phyloP scores from a whole-genome alignment of 2,329 filamentous ascomycete genomes.

The Magnaporthiopsis poae region DNA sequence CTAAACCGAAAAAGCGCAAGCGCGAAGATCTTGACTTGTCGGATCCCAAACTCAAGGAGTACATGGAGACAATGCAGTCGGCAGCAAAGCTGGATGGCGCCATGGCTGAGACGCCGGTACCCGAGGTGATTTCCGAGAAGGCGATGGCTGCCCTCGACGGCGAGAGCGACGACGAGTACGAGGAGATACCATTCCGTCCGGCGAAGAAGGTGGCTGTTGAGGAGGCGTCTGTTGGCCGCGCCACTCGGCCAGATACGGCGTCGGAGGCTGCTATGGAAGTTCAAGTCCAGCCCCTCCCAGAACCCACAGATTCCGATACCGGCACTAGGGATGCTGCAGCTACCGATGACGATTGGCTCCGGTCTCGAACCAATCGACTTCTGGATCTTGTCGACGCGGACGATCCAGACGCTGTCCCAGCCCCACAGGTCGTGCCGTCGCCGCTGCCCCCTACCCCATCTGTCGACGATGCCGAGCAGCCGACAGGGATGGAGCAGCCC shows the following conservation, averaged over 20 bases:
- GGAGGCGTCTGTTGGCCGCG: constrained; percentile 8
- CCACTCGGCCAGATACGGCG: constrained; percentile 1
- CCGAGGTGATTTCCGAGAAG: background rate
- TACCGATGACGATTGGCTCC: constrained; percentile 82
- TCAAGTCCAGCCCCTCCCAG: constrained; percentile 3
- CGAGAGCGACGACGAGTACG: constrained; percentile 68
- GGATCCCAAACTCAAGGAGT: constrained; percentile 78
- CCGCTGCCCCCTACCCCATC: background rate
- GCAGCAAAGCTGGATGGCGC: constrained; percentile 19
- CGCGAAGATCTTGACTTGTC: constrained; percentile 47
- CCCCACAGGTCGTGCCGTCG: constrained; percentile 9
- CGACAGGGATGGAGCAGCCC: constrained; percentile 1
- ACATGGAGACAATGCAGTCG: constrained; percentile 69
- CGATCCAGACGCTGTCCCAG: constrained; percentile 27
- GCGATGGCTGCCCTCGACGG: constrained; percentile 27
- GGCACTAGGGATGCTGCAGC: constrained; percentile 24
- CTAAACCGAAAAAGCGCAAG: constrained; percentile 54
- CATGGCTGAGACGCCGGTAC: constrained; percentile 1
- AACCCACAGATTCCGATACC: background rate
- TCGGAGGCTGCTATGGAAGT: constrained; percentile 9
- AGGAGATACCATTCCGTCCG: constrained; percentile 48
- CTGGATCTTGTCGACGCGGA: constrained; percentile 75
- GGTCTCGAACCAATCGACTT: constrained; percentile 76
- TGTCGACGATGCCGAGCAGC: background rate
- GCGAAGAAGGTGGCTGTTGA: constrained; percentile 30